phyloP scores from a whole-genome alignment of 2,329 filamentous ascomycete species.

The Claviceps cyperi region DNA sequence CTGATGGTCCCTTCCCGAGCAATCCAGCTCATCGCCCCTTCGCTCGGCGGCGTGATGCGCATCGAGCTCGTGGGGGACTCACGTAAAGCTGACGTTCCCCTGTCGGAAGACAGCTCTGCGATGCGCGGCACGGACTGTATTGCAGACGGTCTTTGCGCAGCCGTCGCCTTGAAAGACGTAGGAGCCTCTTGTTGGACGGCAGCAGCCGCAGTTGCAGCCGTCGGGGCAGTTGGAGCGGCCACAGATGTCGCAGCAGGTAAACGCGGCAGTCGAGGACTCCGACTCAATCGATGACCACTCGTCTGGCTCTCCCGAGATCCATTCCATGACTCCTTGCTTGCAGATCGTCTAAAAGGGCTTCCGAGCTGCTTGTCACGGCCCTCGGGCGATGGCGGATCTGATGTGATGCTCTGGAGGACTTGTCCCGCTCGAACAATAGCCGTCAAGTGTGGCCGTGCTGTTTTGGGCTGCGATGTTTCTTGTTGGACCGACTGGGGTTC shows the following conservation, averaged over 20 bases:
- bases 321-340: constrained; percentile 20
- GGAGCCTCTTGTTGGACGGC: constrained; percentile 17
- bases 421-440: constrained; percentile 44
- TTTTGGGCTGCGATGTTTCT: constrained; percentile 16
- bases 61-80: constrained; percentile 20
- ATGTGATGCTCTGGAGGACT: constrained; percentile 42
- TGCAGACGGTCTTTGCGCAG: constrained; percentile 13
- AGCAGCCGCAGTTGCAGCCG: constrained; percentile 1
- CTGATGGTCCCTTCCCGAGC: constrained; percentile 23
- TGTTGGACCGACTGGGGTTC: constrained; percentile 18
- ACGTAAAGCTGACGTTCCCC: constrained; percentile 7
- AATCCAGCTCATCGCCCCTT: constrained; percentile 31
- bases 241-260: constrained; percentile 5
- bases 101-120: constrained; percentile 6
- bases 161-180: constrained; percentile 11
- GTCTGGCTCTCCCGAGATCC: constrained; percentile 14
- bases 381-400: constrained; percentile 42
- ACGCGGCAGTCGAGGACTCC: constrained; percentile 16
- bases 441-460: constrained; percentile 32
- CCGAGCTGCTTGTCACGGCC: constrained; percentile 34
- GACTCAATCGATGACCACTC: constrained; percentile 13
- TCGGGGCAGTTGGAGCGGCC: constrained; percentile 4
- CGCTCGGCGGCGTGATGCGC: constrained; percentile 17
- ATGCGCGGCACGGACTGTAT: constrained; percentile 16
- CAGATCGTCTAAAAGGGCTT: constrained; percentile 38